These are phyloP conservation scores for Cornus florida DNA, from an alignment of 148 eudicot species.

Conservation along the genomic window DNA sequence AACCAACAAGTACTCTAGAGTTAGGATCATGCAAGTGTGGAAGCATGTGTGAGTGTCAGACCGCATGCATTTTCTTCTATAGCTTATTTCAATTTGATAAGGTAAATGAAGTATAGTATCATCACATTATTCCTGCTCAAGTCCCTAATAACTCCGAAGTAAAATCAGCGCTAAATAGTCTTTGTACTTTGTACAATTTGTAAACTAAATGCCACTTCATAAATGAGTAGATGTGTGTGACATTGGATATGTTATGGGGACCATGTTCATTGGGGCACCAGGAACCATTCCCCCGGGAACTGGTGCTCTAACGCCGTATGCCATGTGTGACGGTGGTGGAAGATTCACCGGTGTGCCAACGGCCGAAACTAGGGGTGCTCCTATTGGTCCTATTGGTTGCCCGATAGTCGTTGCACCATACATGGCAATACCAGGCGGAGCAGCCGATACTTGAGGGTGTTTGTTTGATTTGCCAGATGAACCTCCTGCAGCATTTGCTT, in stretches of 20 bases:
- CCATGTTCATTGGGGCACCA: slow-evolving; percentile 60
- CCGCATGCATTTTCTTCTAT: too few relatives aligned
- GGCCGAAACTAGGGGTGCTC: slow-evolving; percentile 17
- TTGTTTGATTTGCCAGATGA: slow-evolving; percentile 43
- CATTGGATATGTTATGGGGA: slow-evolving; percentile 52
- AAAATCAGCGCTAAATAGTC: not conserved
- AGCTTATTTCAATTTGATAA: too few relatives aligned
- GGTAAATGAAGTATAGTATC: too few relatives aligned
- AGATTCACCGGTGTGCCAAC: slow-evolving; percentile 49
- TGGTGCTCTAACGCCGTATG: slow-evolving; percentile 48
- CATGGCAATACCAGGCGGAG: slow-evolving; percentile 29
- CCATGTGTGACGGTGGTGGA: slow-evolving; percentile 34
- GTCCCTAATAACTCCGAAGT: not conserved
- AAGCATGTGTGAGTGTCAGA: too few relatives aligned
- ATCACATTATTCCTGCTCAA: too few relatives aligned
- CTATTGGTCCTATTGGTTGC: slow-evolving; percentile 65
- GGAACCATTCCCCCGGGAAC: slow-evolving; percentile 52
- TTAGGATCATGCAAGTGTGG: too few relatives aligned
- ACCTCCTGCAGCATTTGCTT: slow-evolving; percentile 35
- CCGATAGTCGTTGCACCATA: slow-evolving; percentile 64
- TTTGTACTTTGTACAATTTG: slow-evolving; percentile 17
- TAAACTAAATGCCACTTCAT: slow-evolving; percentile 20
- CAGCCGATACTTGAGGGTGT: slow-evolving; percentile 29
- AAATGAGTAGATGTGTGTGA: slow-evolving; percentile 55
- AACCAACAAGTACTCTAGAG: too few relatives aligned